Evolutionary conservation across 768 basidiomycete genomes (phyloP).

Genomic region (Steccherinum ochraceum): DNA sequence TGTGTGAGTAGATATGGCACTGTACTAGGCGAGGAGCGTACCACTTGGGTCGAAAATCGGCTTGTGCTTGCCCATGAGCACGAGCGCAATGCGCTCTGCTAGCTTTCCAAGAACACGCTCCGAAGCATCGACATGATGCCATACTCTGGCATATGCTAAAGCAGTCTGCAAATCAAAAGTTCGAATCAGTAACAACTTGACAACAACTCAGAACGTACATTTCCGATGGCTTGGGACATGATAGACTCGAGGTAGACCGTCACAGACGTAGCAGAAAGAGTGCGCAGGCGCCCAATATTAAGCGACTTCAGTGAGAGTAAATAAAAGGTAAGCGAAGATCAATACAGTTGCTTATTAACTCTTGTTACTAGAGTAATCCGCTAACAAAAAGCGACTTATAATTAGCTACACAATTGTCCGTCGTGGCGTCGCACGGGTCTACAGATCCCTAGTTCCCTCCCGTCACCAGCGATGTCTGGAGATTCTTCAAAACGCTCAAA

Average conservation of each 20-base stretch:
- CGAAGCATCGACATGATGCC: conserved; percentile 92
- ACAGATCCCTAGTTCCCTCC: conserved; percentile 1
- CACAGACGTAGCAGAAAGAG: conserved; percentile 8
- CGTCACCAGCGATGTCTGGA: conserved; percentile 27
- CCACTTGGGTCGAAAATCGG: conserved; percentile 92
- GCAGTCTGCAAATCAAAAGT: conserved; percentile 57
- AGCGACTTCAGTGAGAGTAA: not conserved
- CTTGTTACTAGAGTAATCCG: too few relatives aligned
- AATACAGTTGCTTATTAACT: too few relatives aligned
- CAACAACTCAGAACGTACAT: conserved; percentile 40
- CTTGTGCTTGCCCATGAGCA: conserved; percentile 99
- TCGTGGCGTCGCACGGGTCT: not conserved
- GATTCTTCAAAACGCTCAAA: conserved; percentile 58
- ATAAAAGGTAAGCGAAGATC: too few relatives aligned
- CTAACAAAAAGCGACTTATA: not conserved
- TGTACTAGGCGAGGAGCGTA: conserved; percentile 29
- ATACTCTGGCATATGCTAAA: conserved; percentile 89
- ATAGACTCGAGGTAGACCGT: conserved; percentile 6
- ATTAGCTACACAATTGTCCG: too few relatives aligned
- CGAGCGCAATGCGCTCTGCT: conserved; percentile 88
- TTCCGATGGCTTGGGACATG: conserved; percentile 83
- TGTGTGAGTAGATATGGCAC: not conserved
- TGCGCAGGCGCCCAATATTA: too few relatives aligned
- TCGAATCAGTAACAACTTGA: not conserved
- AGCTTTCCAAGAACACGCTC: conserved; percentile 92